Evolutionary conservation across 164 flowering plant species (phyloP).

Genomic region (Vitis rupestris): DNA sequence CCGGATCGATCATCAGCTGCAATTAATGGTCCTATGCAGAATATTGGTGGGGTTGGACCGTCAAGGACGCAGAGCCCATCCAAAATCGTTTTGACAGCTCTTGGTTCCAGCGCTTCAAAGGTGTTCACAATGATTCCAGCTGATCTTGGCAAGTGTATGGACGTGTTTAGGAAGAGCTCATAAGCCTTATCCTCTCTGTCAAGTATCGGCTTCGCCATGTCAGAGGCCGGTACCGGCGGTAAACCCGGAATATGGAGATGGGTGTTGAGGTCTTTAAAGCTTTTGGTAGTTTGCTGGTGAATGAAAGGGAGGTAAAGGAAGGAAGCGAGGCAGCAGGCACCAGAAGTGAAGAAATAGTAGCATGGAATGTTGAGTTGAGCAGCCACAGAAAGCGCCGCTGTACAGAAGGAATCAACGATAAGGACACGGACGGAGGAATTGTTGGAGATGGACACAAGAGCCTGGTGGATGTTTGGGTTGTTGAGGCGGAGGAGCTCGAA

Average conservation of each 20-base stretch:
- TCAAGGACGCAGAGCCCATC: conserved; percentile 24
- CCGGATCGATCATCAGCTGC: background rate
- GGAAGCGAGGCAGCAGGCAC: conserved; percentile 19
- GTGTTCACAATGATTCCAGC: conserved; percentile 41
- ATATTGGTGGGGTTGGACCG: conserved; percentile 28
- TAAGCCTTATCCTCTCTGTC: conserved; percentile 18
- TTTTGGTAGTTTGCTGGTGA: conserved; percentile 11
- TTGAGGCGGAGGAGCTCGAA: conserved; percentile 28
- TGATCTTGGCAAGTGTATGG: conserved; percentile 15
- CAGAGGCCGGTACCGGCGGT: conserved; percentile 12
- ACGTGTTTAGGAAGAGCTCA: conserved; percentile 2
- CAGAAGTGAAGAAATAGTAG: conserved; percentile 39
- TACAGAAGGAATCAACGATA: conserved; percentile 48
- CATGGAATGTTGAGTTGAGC: conserved; percentile 34
- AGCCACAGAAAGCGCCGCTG: conserved; percentile 16
- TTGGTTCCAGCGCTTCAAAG: conserved; percentile 32
- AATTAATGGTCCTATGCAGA: conserved; percentile 41
- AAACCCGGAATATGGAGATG: conserved; percentile 14
- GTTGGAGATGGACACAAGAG: conserved; percentile 32
- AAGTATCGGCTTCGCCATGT: conserved; percentile 15
- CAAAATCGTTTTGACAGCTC: conserved; percentile 19
- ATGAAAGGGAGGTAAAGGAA: conserved; percentile 30
- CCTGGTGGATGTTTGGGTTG: conserved; percentile 27
- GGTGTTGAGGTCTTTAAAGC: conserved; percentile 14
- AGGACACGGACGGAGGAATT: conserved; percentile 23